Percentiles rank a stretch among this genome's conserved stretches.
Conservation (phyloP, 164 flowering plant genomes). For the Vitis riparia region DNA sequence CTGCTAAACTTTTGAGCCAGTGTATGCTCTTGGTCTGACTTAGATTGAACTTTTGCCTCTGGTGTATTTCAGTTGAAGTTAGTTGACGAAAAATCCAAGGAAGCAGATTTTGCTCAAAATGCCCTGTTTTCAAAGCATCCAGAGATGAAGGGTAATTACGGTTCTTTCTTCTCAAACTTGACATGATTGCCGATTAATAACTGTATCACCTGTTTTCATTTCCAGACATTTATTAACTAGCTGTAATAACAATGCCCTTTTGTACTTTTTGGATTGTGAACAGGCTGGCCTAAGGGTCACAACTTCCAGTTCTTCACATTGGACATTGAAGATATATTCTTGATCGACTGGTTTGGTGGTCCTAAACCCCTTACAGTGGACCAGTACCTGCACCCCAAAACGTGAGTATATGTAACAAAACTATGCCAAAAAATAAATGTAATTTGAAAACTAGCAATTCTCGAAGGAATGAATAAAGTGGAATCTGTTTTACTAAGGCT, state of each 20-base stretch:
- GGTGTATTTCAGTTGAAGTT: conserved; percentile 49
- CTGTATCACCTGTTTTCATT: neutral
- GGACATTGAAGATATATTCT: conserved; percentile 67
- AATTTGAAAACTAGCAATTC: neutral
- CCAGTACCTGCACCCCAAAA: conserved; percentile 54
- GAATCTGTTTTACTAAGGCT: neutral
- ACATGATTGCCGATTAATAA: neutral
- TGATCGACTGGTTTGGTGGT: conserved; percentile 91
- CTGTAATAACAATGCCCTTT: neutral
- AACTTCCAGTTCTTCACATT: conserved; percentile 75
- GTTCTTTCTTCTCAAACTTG: neutral
- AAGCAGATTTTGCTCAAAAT: conserved; percentile 58
- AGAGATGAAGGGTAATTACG: conserved; percentile 74
- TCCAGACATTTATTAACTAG: neutral
- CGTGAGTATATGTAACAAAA: conserved; percentile 45
- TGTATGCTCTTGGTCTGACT: neutral
- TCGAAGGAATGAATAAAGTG: neutral
- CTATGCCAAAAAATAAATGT: conserved; percentile 3
- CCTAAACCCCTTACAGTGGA: conserved; percentile 75
- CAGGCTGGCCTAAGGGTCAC: conserved; percentile 89
- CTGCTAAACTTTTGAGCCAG: too few species aligned
- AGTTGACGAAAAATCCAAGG: conserved; percentile 48
- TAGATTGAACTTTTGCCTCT: neutral
- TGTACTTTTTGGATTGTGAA: conserved; percentile 16
- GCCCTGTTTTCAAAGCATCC: conserved; percentile 90